Conservation (phyloP, 768 basidiomycete species). For the Sutorius australiensis region DNA sequence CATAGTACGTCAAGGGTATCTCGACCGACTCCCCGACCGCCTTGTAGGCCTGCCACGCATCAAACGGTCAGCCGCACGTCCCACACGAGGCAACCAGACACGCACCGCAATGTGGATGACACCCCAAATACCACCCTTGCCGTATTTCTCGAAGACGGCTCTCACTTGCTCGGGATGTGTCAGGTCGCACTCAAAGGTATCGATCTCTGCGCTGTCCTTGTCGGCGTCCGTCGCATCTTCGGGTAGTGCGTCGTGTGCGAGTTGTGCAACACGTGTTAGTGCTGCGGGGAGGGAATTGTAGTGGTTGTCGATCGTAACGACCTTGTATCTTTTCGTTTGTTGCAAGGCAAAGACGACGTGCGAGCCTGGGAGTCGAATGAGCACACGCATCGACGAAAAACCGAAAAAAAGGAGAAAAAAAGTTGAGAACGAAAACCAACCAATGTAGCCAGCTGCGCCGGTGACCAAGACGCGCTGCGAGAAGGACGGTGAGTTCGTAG, state of each 20-base stretch:
- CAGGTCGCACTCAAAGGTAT: constrained; percentile 68
- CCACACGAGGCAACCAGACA: constrained; percentile 32
- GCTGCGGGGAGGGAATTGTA: constrained; percentile 84
- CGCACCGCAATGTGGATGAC: constrained; percentile 92
- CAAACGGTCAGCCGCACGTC: neutral
- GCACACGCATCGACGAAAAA: constrained; percentile 2
- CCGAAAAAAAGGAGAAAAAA: constrained; percentile 3
- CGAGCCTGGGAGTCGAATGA: constrained; percentile 55
- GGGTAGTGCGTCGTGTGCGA: constrained; percentile 74
- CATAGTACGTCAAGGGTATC: constrained; percentile 89
- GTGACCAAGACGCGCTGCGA: constrained; percentile 62
- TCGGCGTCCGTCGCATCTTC: constrained; percentile 62
- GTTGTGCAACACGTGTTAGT: constrained; percentile 70
- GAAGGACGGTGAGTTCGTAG: constrained; percentile 10
- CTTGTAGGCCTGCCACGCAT: constrained; percentile 74
- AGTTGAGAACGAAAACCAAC: constrained; percentile 35
- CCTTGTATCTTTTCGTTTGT: constrained; percentile 84
- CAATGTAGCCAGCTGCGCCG: constrained; percentile 89
- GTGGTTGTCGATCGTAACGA: constrained; percentile 93
- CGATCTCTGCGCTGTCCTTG: constrained; percentile 68
- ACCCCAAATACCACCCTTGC: constrained; percentile 91
- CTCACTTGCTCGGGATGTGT: constrained; percentile 68
- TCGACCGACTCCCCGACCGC: constrained; percentile 96
- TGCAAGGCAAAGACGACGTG: constrained; percentile 88
- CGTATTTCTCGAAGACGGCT: constrained; percentile 78